Evolutionary conservation across 495 filamentous ascomycete genomes (phyloP).

Genomic region (Neurospora tetrasperma): DNA sequence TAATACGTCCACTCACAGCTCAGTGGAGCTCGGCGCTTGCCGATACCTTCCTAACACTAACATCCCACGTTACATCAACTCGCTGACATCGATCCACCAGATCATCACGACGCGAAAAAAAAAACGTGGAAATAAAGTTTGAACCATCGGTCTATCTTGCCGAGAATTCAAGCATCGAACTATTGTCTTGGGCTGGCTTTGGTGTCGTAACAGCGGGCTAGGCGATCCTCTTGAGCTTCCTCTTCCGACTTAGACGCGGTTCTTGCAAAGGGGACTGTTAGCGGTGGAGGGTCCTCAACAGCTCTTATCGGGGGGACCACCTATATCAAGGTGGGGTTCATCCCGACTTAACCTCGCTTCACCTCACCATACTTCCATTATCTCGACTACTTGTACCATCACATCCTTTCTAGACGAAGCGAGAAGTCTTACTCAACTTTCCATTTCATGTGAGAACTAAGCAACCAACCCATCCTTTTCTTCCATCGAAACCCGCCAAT

Average conservation of each 20-base stretch:
- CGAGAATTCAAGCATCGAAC: not conserved
- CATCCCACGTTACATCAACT: not conserved
- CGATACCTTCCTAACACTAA: not conserved
- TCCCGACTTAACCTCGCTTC: not conserved
- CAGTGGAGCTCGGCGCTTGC: not conserved
- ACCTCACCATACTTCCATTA: not conserved
- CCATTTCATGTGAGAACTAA: not conserved
- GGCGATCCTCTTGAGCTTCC: not conserved
- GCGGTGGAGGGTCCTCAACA: not conserved
- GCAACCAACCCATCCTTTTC: not conserved
- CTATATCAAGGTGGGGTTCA: not conserved
- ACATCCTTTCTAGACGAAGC: not conserved
- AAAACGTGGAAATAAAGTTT: not conserved
- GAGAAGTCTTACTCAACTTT: not conserved
- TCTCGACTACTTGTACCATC: not conserved
- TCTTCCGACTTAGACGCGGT: not conserved
- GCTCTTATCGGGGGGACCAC: not conserved
- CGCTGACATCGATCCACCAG: not conserved
- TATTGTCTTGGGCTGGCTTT: not conserved
- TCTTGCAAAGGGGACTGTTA: not conserved
- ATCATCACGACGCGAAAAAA: not conserved
- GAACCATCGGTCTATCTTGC: not conserved
- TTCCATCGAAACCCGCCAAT: not conserved
- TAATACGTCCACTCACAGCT: not conserved
- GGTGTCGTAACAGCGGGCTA: not conserved